Evolutionary conservation across 495 filamentous ascomycete species (phyloP).

Genomic region (Pyronema omphalodes): DNA sequence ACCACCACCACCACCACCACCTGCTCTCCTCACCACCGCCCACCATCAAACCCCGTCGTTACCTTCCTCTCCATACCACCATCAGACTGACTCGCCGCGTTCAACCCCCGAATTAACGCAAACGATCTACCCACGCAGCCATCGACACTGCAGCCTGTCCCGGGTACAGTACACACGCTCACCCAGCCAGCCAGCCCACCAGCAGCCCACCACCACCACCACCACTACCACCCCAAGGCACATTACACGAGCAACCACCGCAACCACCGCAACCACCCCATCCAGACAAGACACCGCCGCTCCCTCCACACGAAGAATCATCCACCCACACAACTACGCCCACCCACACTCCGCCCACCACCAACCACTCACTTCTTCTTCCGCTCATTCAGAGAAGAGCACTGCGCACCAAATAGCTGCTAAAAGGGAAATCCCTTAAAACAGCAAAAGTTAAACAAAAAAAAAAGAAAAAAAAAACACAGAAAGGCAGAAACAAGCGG

Average conservation of each 20-base stretch:
- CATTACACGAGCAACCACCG: too few relatives aligned
- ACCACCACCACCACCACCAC: conserved; percentile 2
- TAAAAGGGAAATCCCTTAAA: too few relatives aligned
- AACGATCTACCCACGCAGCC: neutral
- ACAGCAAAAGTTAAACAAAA: neutral
- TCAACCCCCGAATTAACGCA: neutral
- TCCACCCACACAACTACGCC: neutral
- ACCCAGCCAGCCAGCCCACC: too few relatives aligned
- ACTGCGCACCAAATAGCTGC: too few relatives aligned
- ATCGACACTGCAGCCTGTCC: neutral
- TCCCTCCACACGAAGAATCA: too few relatives aligned
- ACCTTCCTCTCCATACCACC: neutral
- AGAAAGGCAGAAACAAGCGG: neutral
- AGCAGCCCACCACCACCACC: too few relatives aligned
- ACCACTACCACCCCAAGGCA: too few relatives aligned
- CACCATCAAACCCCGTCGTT: too few relatives aligned
- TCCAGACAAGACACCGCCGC: too few relatives aligned
- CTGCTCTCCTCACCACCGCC: too few relatives aligned
- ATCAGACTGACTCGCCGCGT: neutral
- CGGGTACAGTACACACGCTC: too few relatives aligned
- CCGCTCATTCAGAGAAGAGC: neutral
- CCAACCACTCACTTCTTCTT: neutral
- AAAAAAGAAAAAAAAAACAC: neutral
- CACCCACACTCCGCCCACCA: neutral
- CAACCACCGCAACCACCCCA: too few relatives aligned